Evolutionary conservation across 1,139 yeast genomes (phyloP).

Genomic region (Diutina sp.): DNA sequence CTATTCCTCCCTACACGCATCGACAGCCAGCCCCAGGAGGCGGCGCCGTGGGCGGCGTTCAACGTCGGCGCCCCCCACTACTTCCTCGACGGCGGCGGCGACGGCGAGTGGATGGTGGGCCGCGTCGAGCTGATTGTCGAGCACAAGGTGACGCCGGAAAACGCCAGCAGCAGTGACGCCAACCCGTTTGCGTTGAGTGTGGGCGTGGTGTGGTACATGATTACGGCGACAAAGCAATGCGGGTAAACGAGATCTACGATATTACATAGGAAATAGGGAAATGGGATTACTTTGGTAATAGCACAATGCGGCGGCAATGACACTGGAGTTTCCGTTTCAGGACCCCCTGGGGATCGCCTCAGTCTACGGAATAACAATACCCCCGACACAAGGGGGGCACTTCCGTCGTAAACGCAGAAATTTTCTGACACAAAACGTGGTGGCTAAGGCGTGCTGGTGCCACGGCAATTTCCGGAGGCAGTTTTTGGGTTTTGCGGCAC

Average conservation of each 20-base stretch:
- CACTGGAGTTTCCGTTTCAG: neutral
- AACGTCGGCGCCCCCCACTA: constrained; percentile 73
- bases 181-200: constrained; percentile 39
- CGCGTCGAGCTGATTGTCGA: constrained; percentile 40
- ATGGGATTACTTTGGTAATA: neutral
- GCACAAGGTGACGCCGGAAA: constrained; percentile 26
- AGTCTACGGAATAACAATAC: neutral
- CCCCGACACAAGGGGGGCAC: neutral
- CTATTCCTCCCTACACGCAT: constrained; percentile 67
- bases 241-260: neutral
- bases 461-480: neutral
- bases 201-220: constrained; percentile 31
- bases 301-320: neutral
- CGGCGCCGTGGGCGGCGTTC: constrained; percentile 78
- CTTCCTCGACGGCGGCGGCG: constrained; percentile 32
- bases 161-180: constrained; percentile 13
- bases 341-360: neutral
- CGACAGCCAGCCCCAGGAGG: constrained; percentile 5
- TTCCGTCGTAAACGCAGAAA: neutral
- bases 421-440: neutral
- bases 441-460: neutral
- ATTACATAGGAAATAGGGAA: no score
- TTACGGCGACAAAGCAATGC: neutral
- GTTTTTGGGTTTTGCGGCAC: neutral
- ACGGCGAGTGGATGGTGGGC: constrained; percentile 59